Base-by-base conservation (phyloP, 2,329 filamentous ascomycete genomes). In the Botrytis paeoniae region DNA sequence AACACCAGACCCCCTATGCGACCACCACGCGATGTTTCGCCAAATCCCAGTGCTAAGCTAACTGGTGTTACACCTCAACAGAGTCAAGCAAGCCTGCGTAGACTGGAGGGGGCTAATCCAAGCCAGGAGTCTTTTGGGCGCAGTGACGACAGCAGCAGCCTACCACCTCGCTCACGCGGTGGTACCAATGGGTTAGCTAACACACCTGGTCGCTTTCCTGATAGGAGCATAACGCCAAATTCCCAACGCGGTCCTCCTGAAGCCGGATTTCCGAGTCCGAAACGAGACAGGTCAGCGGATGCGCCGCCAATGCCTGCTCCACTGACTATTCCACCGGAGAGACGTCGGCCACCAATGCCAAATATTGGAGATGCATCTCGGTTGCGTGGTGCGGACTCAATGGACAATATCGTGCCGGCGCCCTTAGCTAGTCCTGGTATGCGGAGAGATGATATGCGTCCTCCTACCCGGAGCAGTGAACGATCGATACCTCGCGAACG, bases 361-460 rank as follows among this genome's bases (percentile, higher is more conserved):
- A 77, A 73, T 57, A 35, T 79, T 70, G 76, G 73, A 18, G 77
- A 79, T 54, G 75, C 79, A 61, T 80, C 80, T 14, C 80, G 64
- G n/a, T 35, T 82, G 74, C 74, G 77, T 73, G 73, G 73, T 35
- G 75, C 73, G 60, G 76, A 74, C 45, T 73, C 75, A 14, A 76
- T 71, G 41, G 79, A 80, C n/a, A 79, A 77, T 73, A 78, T 80
- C 64, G 78, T 82, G 48, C 81, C 82, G 29, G 80, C 81, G 41
- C 81, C 82, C 25, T 74, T 82, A 10, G 79, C 78, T 48, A 82
- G 81, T 61, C 82, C 82, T 51, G 79, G 77, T 43, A 80, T 79
- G 74, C 75, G 78, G 20, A 78, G 80, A 76, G 80, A 81, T 35
- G 81, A 82, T 62, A 73, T 80, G 59, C 78, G 78, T 14, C 77